Evolutionary conservation across 2,329 filamentous ascomycete genomes (phyloP), one percentile per base, ranked within the genome.

Genomic region (Calonectria montana): DNA sequence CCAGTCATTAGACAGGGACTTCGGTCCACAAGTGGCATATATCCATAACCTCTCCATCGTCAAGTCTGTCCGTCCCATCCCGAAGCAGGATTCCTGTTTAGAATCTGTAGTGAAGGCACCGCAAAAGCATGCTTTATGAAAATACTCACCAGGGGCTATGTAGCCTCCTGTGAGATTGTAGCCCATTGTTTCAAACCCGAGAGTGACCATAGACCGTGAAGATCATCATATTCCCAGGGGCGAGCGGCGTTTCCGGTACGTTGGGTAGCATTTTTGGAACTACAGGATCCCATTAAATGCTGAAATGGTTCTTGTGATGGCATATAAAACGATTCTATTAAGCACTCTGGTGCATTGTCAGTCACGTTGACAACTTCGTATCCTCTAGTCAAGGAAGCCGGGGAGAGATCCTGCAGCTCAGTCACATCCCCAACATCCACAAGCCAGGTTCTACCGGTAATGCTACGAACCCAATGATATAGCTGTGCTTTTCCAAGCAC

Each of bases 121-220:
- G 18, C 74, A 76, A n/a, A 76, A 73, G n/a, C 74, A 76, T 4
- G 59, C 61, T 15, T 57, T 63, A 13, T 76, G 74, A 16, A 74
- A 76, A 16, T 76, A 76, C 0, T 71, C 29, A 2, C 69, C 74
- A 1, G n/a, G 13, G 0, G 12, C 2, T 3, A 76, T 50, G 7
- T 12, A 0, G 3, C 5, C 4, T 0, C 39, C 43, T 0, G 64
- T 73, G 0, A 76, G 45, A 21, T 74, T 35, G 18, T 76, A 76
- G 12, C 72, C 65, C 5, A 31, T 47, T 0, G 74, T 74, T 2
- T 76, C 74, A 3, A 67, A 73, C 4, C 72, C 72, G 2, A 76
- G 59, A 1, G 69, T 0, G 7, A n/a, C 27, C 43, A 76, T 76
- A 0, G 72, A 74, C 1, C 31, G 25, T 16, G 25, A 6, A 0